phyloP scores from a whole-genome alignment of 495 filamentous ascomycete species.

The Tuber microsphaerosporum region DNA sequence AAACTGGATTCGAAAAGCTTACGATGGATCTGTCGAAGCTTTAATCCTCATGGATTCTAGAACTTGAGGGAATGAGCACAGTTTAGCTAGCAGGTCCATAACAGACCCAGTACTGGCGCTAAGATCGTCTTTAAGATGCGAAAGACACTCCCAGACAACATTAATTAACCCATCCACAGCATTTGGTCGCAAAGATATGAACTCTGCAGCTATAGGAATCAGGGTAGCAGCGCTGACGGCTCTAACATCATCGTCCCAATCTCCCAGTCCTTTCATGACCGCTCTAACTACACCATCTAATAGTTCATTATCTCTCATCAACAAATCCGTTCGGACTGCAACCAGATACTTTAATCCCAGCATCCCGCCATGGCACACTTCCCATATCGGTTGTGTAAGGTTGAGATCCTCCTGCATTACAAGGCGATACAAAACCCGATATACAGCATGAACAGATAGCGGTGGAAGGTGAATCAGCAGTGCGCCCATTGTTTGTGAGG shows the following conservation, averaged over 20 bases:
- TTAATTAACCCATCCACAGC: slow-evolving; percentile 74
- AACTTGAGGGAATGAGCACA: slow-evolving; percentile 90
- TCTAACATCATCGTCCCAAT: slow-evolving; percentile 90
- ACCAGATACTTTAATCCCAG: slow-evolving; percentile 90
- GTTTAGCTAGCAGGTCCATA: slow-evolving; percentile 92
- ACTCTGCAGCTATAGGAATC: slow-evolving; percentile 89
- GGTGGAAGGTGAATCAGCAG: slow-evolving; percentile 72
- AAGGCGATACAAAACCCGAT: slow-evolving; percentile 71
- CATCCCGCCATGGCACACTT: slow-evolving; percentile 97
- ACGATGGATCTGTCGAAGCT: slow-evolving; percentile 60
- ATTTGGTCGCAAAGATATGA: slow-evolving; percentile 70
- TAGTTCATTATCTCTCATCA: slow-evolving; percentile 70
- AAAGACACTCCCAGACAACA: slow-evolving; percentile 95
- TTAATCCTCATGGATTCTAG: slow-evolving; percentile 89
- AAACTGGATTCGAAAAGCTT: slow-evolving; percentile 15
- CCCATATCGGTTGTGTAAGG: slow-evolving; percentile 68
- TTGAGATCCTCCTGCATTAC: slow-evolving; percentile 82
- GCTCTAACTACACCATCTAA: slow-evolving; percentile 87
- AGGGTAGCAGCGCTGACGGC: slow-evolving; percentile 93
- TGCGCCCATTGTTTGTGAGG: slow-evolving; percentile 89
- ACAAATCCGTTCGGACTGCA: slow-evolving; percentile 83
- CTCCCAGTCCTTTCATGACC: slow-evolving; percentile 88
- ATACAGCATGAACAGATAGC: slow-evolving; percentile 68
- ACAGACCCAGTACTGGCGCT: slow-evolving; percentile 95
- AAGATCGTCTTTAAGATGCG: slow-evolving; percentile 87